Base-by-base conservation (phyloP, 2,329 filamentous ascomycete species). In the Colletotrichum cuscutae region DNA sequence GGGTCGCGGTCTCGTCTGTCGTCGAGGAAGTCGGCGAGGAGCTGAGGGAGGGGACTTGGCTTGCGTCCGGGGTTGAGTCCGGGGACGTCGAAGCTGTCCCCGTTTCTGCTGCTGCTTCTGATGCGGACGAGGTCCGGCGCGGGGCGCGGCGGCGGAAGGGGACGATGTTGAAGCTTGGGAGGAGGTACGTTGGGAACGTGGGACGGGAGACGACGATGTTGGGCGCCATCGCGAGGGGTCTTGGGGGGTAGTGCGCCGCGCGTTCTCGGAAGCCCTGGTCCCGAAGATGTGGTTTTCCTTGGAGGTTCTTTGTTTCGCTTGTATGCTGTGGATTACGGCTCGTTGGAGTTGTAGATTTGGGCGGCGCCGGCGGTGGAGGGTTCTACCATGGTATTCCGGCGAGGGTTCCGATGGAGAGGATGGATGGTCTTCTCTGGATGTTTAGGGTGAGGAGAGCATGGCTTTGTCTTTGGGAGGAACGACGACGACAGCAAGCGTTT, bases 171-270 rank as follows among this genome's bases (percentile, higher is more conserved):
- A 90, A 81, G 77, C 82, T 86, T 12, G 88, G 87, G 26, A 90
- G 83, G 30, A 90, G 81, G 77, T 87, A 90, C 74, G 78, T 82
- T 12, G 88, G 84, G 76, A 90, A 89, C 32, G 82, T 80, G 30
- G 84, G 86, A 68, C 80, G 81, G 24, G 83, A 84, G 57, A 83
- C 82, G 74, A 83, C 79, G 75, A 84, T 84, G 32, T 66, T 73
- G 22, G 73, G 73, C 62, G 73, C 71, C 73, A 74, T 71, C 24
- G 56, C 32, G 62, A 57, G 42, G 19, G 15, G 9, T 9, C 8
- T 32, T 1, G 30, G 28, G 30, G 28, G 30, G n/a, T n/a, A 15
- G 19, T 4, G 12, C 5, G 30, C 5, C 4, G 5, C 4, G 5
- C 9, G 11, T 19, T 32, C 28, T 19, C 22, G 62, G 52, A 22